Base-by-base conservation (phyloP, 768 basidiomycete species). In the Auricularia heimuer region DNA sequence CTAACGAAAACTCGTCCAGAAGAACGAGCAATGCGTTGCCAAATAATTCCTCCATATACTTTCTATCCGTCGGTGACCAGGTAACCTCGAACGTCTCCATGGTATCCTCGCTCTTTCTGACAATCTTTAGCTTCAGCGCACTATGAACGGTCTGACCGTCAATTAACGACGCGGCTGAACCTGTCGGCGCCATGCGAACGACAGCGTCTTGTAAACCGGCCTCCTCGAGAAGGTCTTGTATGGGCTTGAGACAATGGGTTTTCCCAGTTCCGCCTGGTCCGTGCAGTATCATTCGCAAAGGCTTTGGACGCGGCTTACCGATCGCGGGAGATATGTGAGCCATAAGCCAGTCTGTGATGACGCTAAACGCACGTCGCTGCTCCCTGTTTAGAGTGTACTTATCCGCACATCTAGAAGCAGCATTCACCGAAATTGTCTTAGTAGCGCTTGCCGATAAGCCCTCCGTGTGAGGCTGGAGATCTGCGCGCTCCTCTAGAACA, bases 211-310 rank as follows among this genome's bases (percentile, higher is more conserved):
- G 68, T 47, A 63, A 67, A 1, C 70, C 66, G 62, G 70, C 73
- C 1, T 42, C 37, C 2, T 34, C 42, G 73, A 76, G 73, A 0
- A 76, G 63, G 0, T 21, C 3, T 34, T 71, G 60, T 0, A 77
- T 61, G 0, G 74, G 72, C 16, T 68, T 51, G 0, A 75, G 71
- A 36, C 75, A 69, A 54, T 75, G 70, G 4, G 71, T 76, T 65
- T 76, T 77, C 3, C 75, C 75, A 37, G 74, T 76, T 0, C 75
- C 74, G 3, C 74, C 75, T 3, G 75, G 73, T 0, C 75, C 74
- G 18, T 70, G 72, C 64, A 75, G 67, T 0, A 70, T 35, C 69
- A 74, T 66, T 0, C 34, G 29, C 44, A 71, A 51, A 2, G 65
- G 63, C 10, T 64, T 34, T 14, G 37, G 42, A 47, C 36, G 21